phyloP scores from a whole-genome alignment of 331 rosid genomes.

The Spiraea crenata region DNA sequence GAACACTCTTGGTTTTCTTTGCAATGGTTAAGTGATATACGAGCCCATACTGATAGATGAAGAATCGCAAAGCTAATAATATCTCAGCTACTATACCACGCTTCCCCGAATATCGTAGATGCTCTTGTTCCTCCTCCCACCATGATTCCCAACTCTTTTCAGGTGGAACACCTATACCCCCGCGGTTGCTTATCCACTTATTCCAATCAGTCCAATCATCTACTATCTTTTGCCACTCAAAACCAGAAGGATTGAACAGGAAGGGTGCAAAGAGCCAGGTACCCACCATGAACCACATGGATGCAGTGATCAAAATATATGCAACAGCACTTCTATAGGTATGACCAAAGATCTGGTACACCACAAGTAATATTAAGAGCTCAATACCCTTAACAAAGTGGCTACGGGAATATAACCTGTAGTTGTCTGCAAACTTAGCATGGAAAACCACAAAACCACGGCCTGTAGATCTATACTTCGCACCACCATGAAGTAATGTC shows the following conservation, averaged over 20 bases:
- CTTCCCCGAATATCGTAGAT: constrained; percentile 80
- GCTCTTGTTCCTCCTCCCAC: constrained; percentile 99
- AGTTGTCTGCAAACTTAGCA: constrained; percentile 98
- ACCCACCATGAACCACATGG: constrained; percentile 99
- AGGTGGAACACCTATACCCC: constrained; percentile 92
- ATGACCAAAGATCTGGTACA: constrained; percentile 87
- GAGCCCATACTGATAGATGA: constrained; percentile 94
- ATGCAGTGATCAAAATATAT: constrained; percentile 83
- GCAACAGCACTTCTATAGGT: constrained; percentile 74
- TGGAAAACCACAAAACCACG: constrained; percentile 99
- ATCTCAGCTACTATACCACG: constrained; percentile 88
- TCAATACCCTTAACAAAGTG: constrained; percentile 98
- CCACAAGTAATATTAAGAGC: constrained; percentile 81
- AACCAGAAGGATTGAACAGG: constrained; percentile 95
- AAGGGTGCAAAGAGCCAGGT: constrained; percentile 99
- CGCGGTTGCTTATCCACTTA: constrained; percentile 94
- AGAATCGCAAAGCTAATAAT: constrained; percentile 74
- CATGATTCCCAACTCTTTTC: constrained; percentile 99
- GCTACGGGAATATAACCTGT: constrained; percentile 95
- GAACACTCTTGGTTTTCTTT: constrained; percentile 55
- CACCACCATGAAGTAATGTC: constrained; percentile 97
- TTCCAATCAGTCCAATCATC: constrained; percentile 99
- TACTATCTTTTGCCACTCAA: constrained; percentile 98
- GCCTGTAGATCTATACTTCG: constrained; percentile 92
- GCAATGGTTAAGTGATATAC: constrained; percentile 86